These are phyloP conservation scores for Clarireedia sp. DNA, from an alignment of 2,329 filamentous ascomycete genomes.

Conservation along the genomic window DNA sequence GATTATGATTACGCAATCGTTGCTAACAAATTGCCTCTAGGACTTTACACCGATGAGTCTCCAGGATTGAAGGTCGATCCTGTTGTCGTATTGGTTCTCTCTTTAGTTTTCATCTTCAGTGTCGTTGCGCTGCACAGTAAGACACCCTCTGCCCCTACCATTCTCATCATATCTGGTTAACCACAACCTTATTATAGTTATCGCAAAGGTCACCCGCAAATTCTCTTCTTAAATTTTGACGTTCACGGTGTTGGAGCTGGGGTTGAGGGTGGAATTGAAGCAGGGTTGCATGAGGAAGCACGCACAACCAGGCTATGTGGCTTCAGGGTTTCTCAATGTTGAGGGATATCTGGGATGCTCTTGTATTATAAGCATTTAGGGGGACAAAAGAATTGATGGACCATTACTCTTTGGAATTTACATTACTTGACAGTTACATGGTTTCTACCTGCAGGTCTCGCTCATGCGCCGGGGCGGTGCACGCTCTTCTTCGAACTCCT, in stretches of 20 bases:
- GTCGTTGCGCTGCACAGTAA: slow-evolving; percentile 95
- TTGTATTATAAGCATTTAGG: slow-evolving; percentile 10
- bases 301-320: not conserved
- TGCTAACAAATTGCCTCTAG: slow-evolving; percentile 35
- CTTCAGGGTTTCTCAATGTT: not conserved
- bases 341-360: slow-evolving; percentile 1
- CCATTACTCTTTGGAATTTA: not conserved
- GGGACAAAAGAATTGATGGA: slow-evolving; percentile 5
- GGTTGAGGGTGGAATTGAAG: not conserved
- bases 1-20: not conserved
- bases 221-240: slow-evolving; percentile 46
- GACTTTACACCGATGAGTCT: slow-evolving; percentile 96
- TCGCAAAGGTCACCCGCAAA: slow-evolving; percentile 88
- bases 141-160: slow-evolving; percentile 27
- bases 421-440: not conserved
- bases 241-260: not conserved
- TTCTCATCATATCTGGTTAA: not conserved
- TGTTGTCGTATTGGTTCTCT: slow-evolving; percentile 91
- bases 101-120: slow-evolving; percentile 96
- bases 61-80: slow-evolving; percentile 96
- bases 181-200: slow-evolving; percentile 49
- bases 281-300: not conserved
- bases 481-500: no score
- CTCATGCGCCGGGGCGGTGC: no score
- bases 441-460: not conserved